Base-by-base conservation (phyloP, 169 alveolate genomes). In the Amoebophrya sp. region DNA sequence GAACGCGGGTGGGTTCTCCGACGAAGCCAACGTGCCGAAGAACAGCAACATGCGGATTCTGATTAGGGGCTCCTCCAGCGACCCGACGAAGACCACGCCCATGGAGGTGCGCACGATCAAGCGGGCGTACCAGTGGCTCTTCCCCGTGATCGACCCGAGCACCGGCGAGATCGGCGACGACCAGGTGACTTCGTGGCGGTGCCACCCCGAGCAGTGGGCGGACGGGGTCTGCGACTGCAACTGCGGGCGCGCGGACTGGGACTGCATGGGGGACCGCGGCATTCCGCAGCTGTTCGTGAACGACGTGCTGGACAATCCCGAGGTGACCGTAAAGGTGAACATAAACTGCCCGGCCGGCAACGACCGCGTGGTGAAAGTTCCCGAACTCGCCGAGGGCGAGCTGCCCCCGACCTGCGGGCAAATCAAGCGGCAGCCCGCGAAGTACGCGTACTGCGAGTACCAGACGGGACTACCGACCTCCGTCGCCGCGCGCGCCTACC, bases 41-140 rank as follows among this genome's bases (percentile, higher is more conserved):
- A 58, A 58, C 78, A 58, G 78, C 78, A 58, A 58, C 78, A 58
- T 58, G 78, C 78, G 78, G 78, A 58, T 58, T 58, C 78, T 58
- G 78, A 58, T 58, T 16, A 13, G 78, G 39, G 78, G 29, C 78
- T 23, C 38, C 34, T 13, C 34, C 23, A 13, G 34, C 38, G 78
- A 58, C 78, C 78, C 4, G 78, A 58, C 78, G 78, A 58, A 58
- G 34, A 58, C 78, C 34, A 58, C 78, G 34, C 78, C 78, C 10
- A 58, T 58, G 78, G 78, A 58, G 34, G 78, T 58, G 78, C 78
- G 78, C 34, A 58, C 78, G 29, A 58, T 58, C 34, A 58, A 58
- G 34, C 78, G 78, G 34, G 78, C 78, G 10, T 58, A 58, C 78
- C 78, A 58, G 78, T 58, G 78, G 78, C 78, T 58, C 29, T 58